A percentile compares a stretch with the other conserved stretches of the same genome.
These are phyloP conservation scores for Catharanthus roseus DNA, from an alignment of 257 asterid genomes.

Conservation along the genomic window DNA sequence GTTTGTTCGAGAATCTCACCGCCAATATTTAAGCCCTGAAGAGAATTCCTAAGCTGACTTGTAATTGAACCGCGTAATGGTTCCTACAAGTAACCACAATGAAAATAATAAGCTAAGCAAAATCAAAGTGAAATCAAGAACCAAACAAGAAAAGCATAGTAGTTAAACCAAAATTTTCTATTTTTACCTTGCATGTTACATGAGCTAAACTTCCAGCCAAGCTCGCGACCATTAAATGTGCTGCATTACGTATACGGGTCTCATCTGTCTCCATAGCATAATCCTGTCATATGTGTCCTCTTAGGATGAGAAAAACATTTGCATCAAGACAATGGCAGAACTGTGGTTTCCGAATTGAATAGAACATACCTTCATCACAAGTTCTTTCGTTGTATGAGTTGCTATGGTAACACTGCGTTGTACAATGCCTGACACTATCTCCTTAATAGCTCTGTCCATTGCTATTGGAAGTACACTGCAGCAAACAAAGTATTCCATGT, in stretches of 20 bases:
- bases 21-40: conserved; percentile 54
- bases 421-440: conserved; percentile 79
- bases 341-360: not conserved
- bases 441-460: conserved; percentile 93
- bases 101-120: not conserved
- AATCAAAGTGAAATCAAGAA: conserved; percentile 1
- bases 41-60: conserved; percentile 71
- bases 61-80: conserved; percentile 85
- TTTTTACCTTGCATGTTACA: conserved; percentile 93
- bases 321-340: not conserved
- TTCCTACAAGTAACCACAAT: conserved; percentile 43
- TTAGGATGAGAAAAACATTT: conserved; percentile 2
- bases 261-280: conserved; percentile 97
- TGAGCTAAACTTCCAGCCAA: conserved; percentile 98
- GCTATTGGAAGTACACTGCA: conserved; percentile 81
- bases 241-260: conserved; percentile 82
- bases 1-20: conserved; percentile 78
- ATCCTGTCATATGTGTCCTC: conserved; percentile 46
- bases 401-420: conserved; percentile 97
- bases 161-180: conserved; percentile 1
- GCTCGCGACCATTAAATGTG: conserved; percentile 98
- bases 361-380: conserved; percentile 74
- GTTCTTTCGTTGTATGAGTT: conserved; percentile 94
- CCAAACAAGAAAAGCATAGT: not conserved
- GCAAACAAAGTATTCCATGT: conserved; percentile 23